A percentile compares a stretch with the other conserved stretches of the same genome.
Conservation (phyloP, 768 basidiomycete species). For the Pisolithus marmoratus region DNA sequence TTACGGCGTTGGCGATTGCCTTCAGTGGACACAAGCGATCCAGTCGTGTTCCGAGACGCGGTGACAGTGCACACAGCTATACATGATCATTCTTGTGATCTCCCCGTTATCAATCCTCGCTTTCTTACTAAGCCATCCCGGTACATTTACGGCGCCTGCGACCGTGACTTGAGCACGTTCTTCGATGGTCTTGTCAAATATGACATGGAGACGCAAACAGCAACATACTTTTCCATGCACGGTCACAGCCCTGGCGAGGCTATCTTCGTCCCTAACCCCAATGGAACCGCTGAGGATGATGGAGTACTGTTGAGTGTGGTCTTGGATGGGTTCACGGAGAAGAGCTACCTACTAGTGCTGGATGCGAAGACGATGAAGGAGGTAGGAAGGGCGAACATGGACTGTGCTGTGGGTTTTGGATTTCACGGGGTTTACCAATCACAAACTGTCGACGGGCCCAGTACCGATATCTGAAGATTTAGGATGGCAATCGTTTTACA, state of each 20-base stretch:
- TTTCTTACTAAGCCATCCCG: slow-evolving; percentile 27
- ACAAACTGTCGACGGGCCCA: slow-evolving; percentile 3
- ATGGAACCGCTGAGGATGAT: slow-evolving; percentile 27
- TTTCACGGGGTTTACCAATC: slow-evolving; percentile 30
- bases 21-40: slow-evolving; percentile 14
- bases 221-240: slow-evolving; percentile 22
- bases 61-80: slow-evolving; percentile 17
- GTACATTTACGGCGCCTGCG: slow-evolving; percentile 27
- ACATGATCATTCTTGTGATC: slow-evolving; percentile 27
- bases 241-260: slow-evolving; percentile 33
- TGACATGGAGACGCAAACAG: slow-evolving; percentile 20
- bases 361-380: slow-evolving; percentile 33
- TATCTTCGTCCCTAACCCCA: slow-evolving; percentile 30
- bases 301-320: slow-evolving; percentile 35
- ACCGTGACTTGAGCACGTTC: slow-evolving; percentile 26
- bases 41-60: slow-evolving; percentile 13
- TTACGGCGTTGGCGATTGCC: slow-evolving; percentile 29
- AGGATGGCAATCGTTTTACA: no score
- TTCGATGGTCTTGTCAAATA: slow-evolving; percentile 33
- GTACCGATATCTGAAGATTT: slow-evolving; percentile 15
- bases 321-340: slow-evolving; percentile 25
- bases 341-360: slow-evolving; percentile 33
- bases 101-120: slow-evolving; percentile 30
- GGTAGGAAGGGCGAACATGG: slow-evolving; percentile 32
- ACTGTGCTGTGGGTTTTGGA: slow-evolving; percentile 27